phyloP scores from a whole-genome alignment of 2,329 filamentous ascomycete species.

The Colletotrichum cordylinicola region DNA sequence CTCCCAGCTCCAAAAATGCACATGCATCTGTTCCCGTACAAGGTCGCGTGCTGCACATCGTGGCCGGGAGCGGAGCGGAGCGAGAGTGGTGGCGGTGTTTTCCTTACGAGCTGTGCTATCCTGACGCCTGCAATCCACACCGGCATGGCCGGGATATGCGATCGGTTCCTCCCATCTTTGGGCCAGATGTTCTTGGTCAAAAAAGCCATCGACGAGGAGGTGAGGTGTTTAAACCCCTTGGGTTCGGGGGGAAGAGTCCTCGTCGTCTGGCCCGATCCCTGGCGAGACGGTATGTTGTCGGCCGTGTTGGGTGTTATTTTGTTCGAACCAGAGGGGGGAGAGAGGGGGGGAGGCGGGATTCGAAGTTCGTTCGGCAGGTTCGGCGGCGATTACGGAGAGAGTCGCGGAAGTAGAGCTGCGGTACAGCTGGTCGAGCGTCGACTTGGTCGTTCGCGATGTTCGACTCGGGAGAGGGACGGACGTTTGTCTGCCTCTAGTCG shows the following conservation, averaged over 20 bases:
- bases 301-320: not conserved
- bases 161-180: slow-evolving; percentile 24
- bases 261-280: slow-evolving; percentile 16
- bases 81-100: not conserved
- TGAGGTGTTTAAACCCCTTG: slow-evolving; percentile 3
- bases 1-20: not conserved
- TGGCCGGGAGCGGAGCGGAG: not conserved
- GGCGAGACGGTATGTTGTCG: not conserved
- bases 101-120: slow-evolving; percentile 22
- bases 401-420: not conserved
- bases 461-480: not conserved
- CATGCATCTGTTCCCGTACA: not conserved
- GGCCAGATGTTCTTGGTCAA: slow-evolving; percentile 22
- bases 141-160: slow-evolving; percentile 23
- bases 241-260: slow-evolving; percentile 9
- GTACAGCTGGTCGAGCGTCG: not conserved
- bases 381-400: not conserved
- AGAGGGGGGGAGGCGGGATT: not conserved
- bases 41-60: not conserved
- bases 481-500: not conserved
- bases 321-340: not conserved
- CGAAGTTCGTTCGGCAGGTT: not conserved
- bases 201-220: slow-evolving; percentile 18
- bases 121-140: slow-evolving; percentile 22
- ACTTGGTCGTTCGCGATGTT: not conserved